Evolutionary conservation across 371 early-diverging fungal genomes (phyloP).

Genomic region (Cokeromyces recurvatus): DNA sequence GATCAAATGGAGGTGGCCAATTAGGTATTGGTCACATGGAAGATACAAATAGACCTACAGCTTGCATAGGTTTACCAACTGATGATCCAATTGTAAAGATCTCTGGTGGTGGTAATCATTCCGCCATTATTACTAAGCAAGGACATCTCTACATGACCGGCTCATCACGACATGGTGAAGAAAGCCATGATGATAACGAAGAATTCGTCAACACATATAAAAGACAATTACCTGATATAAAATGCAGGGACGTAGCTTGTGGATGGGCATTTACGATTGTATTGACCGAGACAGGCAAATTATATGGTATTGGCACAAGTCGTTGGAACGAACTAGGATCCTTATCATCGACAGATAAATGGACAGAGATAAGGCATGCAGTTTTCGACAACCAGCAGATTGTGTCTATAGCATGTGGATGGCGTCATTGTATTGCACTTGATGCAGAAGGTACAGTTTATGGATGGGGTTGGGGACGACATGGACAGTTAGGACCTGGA

Average conservation of each 20-base stretch:
- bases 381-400: slow-evolving; percentile 18
- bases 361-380: slow-evolving; percentile 3
- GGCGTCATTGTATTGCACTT: slow-evolving; percentile 55
- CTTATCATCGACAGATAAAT: background rate
- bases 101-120: slow-evolving; percentile 64
- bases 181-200: background rate
- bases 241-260: slow-evolving; percentile 50
- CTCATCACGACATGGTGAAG: slow-evolving; percentile 15
- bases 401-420: slow-evolving; percentile 54
- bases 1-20: slow-evolving; percentile 64
- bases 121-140: slow-evolving; percentile 41
- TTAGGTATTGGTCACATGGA: slow-evolving; percentile 50
- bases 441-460: slow-evolving; percentile 32
- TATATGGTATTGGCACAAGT: slow-evolving; percentile 50
- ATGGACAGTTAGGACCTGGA: slow-evolving; percentile 53
- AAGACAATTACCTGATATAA: background rate
- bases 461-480: slow-evolving; percentile 62
- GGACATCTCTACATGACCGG: slow-evolving; percentile 21
- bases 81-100: slow-evolving; percentile 22
- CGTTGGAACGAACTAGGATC: slow-evolving; percentile 48
- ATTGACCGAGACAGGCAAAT: slow-evolving; percentile 21
- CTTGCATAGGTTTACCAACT: slow-evolving; percentile 24
- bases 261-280: slow-evolving; percentile 59
- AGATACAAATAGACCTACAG: slow-evolving; percentile 27
- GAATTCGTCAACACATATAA: slow-evolving; percentile 4